Base-by-base conservation (phyloP, 1,139 yeast genomes). In the Blastobotrys arbuscula region DNA sequence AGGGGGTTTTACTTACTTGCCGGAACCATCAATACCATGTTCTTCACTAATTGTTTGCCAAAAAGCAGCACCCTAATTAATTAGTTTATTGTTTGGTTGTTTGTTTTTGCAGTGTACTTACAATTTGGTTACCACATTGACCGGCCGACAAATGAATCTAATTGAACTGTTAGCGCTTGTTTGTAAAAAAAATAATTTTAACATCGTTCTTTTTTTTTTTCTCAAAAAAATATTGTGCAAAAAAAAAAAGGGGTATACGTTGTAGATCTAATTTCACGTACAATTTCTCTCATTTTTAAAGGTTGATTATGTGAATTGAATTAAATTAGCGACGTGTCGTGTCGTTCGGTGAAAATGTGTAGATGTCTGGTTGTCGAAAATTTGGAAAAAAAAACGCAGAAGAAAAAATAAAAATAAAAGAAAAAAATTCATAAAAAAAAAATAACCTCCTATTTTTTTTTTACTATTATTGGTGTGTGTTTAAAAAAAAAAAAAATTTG, bases 61-160 rank as follows among this genome's bases (percentile, higher is more conserved):
- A 67, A 88, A 88, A 52, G 96, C 96, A 59, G 96, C 95, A 72
- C 97, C 96, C 84, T 79, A 59, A 15, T 13, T 36, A 13, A 40
- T 44, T n/a, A n/a, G n/a, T n/a, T n/a, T n/a, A n/a, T n/a, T n/a
- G n/a, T 28, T 43, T 23, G 44, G 41, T 20, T 18, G 30, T 20
- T 31, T 7, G 15, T 18, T 36, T 28, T 43, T 33, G 30, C 18
- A 18, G 15, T 10, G n/a, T 9, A 78, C 84, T 60, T 75, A 80
- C 90, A 63, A 92, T 89, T 75, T 92, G 98, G 81, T 92, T 92
- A 82, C 98, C 98, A 82, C 98, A 92, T 76, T 90, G 97, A 72
- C 97, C 97, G 51, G 97, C 84, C 55, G 97, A 90, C 71, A 90
- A 79, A 73, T 90, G 97, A 71, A 90, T 87, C 92, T 84, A n/a